Evolutionary conservation across 495 filamentous ascomycete genomes (phyloP), one percentile per base, ranked within the genome.

Genomic region (Podospora anserina): DNA sequence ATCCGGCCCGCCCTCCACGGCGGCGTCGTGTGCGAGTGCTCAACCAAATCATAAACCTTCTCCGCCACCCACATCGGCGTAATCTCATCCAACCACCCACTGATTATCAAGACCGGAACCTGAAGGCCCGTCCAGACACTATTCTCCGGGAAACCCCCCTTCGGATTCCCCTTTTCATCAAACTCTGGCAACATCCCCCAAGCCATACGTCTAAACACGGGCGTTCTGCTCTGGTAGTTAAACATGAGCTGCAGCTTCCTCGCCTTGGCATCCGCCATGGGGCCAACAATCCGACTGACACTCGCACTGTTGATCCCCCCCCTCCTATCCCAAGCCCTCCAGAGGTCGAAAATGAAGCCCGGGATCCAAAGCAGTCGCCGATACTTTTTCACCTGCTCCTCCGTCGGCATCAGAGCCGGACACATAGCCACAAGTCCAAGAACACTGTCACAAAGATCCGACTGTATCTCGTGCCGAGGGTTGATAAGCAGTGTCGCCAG

Each of bases 131-230:
- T 82, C 94, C 94, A 98, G 27, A 89, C 82, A 2, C 90, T 84
- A 64, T 84, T 75, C 0, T 89, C 88, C 55, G 92, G 90, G 13
- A 95, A 74, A 2, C 91, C 91, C 6, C 87, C 88, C n/a, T 80
- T 73, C 4, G 86, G 74, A 16, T 80, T 71, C 23, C 80, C 84
- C 20, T 82, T 73, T 13, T 80, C 67, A 68, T 87, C 23, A 23
- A 23, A 88, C 16, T 77, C 81, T 16, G 90, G 87, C 20, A 92
- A 76, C 58, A 82, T 78, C 2, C 92, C 93, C 79, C 84, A 90
- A 4, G 88, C 90, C 90, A 97, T 94, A 53, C 93, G 85, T 68
- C 90, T 86, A 87, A 91, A 97, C 0, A 96, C 92, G 0, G 90
- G 82, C 0, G 92, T 92, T 70, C 81, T 84, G 69, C 90, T 94